A percentile compares a stretch with the other conserved stretches of the same genome.
phyloP scores from a whole-genome alignment of 1,284 basidiomycete genomes.

The Leucoagaricus sp. region DNA sequence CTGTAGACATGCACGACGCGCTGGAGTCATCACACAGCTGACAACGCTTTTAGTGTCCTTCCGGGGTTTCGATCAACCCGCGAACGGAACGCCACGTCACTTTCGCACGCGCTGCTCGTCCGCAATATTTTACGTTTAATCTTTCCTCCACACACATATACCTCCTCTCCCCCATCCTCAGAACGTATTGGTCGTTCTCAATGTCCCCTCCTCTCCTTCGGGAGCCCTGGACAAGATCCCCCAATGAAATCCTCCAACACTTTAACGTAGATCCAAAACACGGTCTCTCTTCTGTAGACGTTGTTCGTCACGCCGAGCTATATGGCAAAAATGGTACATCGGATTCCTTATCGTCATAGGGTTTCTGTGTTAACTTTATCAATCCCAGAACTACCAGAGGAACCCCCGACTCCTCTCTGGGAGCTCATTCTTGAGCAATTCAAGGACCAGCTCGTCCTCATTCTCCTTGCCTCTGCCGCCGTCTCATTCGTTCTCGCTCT shows the following conservation, averaged over 20 bases:
- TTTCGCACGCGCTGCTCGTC: conserved; percentile 33
- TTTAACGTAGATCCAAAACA: conserved; percentile 57
- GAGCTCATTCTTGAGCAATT: conserved; percentile 96
- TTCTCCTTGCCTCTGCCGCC: conserved; percentile 88
- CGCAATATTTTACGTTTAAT: conserved; percentile 15
- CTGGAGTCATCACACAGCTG: not conserved
- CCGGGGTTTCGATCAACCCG: conserved; percentile 2
- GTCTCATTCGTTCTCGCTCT: conserved; percentile 90
- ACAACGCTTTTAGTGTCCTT: not conserved
- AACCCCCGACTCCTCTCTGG: conserved; percentile 89
- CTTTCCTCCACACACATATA: conserved; percentile 17
- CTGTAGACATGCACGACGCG: not conserved
- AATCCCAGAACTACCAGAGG: conserved; percentile 80
- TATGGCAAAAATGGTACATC: conserved; percentile 85
- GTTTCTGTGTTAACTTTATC: conserved; percentile 12
- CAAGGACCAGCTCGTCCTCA: conserved; percentile 95
- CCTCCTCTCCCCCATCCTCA: conserved; percentile 17
- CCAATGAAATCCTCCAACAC: conserved; percentile 64
- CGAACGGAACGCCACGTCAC: conserved; percentile 37
- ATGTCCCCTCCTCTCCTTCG: conserved; percentile 25
- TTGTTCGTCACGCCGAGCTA: conserved; percentile 69
- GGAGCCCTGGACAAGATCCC: conserved; percentile 69
- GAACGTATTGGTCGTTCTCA: conserved; percentile 22
- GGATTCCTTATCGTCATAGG: not conserved
- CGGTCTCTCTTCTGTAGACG: conserved; percentile 65